Base-by-base conservation (phyloP, 2,329 filamentous ascomycete species). In the Pyrenochaeta sp. region DNA sequence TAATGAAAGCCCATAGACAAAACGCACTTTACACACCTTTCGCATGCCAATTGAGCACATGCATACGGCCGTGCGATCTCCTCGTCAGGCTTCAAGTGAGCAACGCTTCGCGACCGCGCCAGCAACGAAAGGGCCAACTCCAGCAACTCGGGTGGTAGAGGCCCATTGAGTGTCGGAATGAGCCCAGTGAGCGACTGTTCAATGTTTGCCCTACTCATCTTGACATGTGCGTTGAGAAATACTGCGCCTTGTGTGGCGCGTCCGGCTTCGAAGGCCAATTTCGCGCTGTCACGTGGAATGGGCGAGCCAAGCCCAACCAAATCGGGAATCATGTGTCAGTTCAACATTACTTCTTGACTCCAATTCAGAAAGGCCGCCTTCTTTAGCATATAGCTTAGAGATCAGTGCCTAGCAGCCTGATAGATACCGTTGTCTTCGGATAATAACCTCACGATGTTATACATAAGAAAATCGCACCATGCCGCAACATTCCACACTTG, bases 31-130 rank as follows among this genome's bases (percentile, higher is more conserved):
- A 29, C 7, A 5, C 77, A 91, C 90, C 91, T 86, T 65, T 94
- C 91, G 71, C 93, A 98, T 17, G 95, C 95, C 55, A 99, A 43
- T 54, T 75, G 72, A 9, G 72, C 71, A 49, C 73, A 75, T 45
- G 72, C 71, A 50, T 75, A 75, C 33, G 72, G 69, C 5, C 73
- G 65, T 18, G 67, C 73, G 17, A 75, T 75, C 54, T 75, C 73
- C 42, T 75, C 73, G 27, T 75, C 73, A 0, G 67, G 55, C 49
- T 74, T 75, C 35, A 75, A 74, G 85, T 75, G 97, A 9, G 72
- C 71, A 32, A 71, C 66, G 50, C 68, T 74, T n/a, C 69, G 68
- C 7, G 73, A 75, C 33, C 69, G 71, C n/a, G 73, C 63, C 10
- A 75, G 64, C 1, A 74, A 62, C 3, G 73, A 75, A 5, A 72